phyloP scores from a whole-genome alignment of 2,329 filamentous ascomycete genomes.

The Clonostachys rosea region DNA sequence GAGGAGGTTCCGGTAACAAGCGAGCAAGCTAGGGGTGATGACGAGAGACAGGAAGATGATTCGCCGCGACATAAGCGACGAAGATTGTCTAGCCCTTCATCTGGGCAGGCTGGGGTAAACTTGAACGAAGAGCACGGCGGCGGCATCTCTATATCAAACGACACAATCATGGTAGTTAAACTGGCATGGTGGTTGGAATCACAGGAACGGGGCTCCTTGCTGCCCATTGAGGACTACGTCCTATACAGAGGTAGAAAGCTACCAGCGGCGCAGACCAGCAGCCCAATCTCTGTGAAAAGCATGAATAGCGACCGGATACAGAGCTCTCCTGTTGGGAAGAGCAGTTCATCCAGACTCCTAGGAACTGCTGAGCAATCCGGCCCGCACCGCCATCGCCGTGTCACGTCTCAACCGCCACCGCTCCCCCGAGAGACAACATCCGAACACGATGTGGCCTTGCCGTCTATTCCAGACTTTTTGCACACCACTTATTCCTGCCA shows the following conservation, averaged over 20 bases:
- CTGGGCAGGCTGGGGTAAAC: background rate
- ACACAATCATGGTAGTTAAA: conserved; percentile 47
- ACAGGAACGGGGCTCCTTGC: conserved; percentile 30
- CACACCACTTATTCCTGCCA: conserved; percentile 70
- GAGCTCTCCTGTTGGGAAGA: no score
- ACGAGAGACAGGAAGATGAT: background rate
- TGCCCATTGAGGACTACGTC: conserved; percentile 45
- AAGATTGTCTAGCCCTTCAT: conserved; percentile 1
- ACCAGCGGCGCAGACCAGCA: background rate
- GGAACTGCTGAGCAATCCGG: background rate
- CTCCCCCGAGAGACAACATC: conserved; percentile 70
- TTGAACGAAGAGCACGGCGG: background rate
- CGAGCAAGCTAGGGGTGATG: background rate
- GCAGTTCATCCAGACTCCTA: background rate
- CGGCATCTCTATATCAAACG: background rate
- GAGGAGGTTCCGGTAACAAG: conserved; percentile 33
- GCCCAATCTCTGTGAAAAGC: background rate
- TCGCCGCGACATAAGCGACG: background rate
- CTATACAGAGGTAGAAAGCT: conserved; percentile 45
- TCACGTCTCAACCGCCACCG: conserved; percentile 12
- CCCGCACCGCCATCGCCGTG: background rate
- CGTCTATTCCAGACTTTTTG: conserved; percentile 63
- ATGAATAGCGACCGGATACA: background rate
- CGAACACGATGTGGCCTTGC: conserved; percentile 65
- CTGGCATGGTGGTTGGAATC: conserved; percentile 55